Base-by-base conservation (phyloP, 768 basidiomycete genomes). In the Gloeostereum incarnatum region DNA sequence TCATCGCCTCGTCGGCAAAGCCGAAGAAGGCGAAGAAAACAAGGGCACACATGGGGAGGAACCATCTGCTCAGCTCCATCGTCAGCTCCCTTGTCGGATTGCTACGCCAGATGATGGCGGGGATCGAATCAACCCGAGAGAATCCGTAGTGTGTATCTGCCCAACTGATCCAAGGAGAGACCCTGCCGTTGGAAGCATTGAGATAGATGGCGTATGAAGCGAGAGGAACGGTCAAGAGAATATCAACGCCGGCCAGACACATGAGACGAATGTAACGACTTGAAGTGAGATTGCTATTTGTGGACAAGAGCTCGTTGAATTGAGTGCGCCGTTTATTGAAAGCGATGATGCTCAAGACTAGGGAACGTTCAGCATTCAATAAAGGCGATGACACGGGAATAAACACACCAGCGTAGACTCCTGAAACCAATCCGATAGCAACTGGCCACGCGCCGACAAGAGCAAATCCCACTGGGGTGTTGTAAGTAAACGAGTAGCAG, bases 21-120 rank as follows among this genome's bases (percentile, higher is more conserved):
- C 78, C 80, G 49, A 84, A 83, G 61, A 78, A 73, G 14, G 52
- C 54, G 49, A 82, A 83, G 61, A 83, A 82, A 30, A 71, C 10
- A 42, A 79, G 53, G 3, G 74, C 69, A 45, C 68, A 71, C 22
- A 65, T 44, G 6, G 73, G 44, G n/a, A 60, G 47, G 17, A 61
- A 37, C 75, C 75, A 77, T 35, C 77, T 66, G 5, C 54, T 60
- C 24, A 71, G 34, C 48, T 78, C 72, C 17, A 69, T 40, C 1
- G 51, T 46, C 6, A 43, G 20, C 1, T 53, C 53, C 3, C 19
- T 43, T 14, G 43, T 40, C 6, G 39, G 39, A 41, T 57, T n/a
- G 39, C 8, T 29, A 58, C 60, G n/a, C 75, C 76, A 78, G 22
- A 64, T 7, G 33, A 62, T 31, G 3, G 62, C 53, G 0, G 72